A percentile compares a stretch with the other conserved stretches of the same genome.
phyloP scores from a whole-genome alignment of 352 stramenopile species.

The Phytophthora pseudosyringae region DNA sequence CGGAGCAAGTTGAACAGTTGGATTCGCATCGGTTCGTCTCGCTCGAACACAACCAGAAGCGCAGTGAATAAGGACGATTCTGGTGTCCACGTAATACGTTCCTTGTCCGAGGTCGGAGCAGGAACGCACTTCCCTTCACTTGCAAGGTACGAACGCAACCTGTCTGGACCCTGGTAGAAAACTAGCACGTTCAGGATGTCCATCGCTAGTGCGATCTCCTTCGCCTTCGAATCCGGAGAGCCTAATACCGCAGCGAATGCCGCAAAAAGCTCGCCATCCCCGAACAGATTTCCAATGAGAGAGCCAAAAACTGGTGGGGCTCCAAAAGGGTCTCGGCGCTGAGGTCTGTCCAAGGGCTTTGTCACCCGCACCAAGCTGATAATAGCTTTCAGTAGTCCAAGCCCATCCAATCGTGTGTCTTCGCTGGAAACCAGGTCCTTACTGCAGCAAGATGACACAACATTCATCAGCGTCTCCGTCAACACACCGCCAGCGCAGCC shows the following conservation, averaged over 20 bases:
- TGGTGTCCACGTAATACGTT: constrained; percentile 65
- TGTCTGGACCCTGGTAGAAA: constrained; percentile 76
- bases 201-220: constrained; percentile 58
- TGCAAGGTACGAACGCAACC: constrained; percentile 66
- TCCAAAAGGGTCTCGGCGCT: constrained; percentile 65
- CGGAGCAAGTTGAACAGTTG: constrained; percentile 73
- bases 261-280: constrained; percentile 66
- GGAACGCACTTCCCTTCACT: constrained; percentile 75
- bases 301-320: constrained; percentile 62
- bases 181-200: constrained; percentile 79
- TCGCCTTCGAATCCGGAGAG: constrained; percentile 44
- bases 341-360: constrained; percentile 65
- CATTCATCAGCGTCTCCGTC: constrained; percentile 14
- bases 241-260: constrained; percentile 60
- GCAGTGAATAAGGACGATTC: constrained; percentile 79
- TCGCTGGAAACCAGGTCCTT: constrained; percentile 53
- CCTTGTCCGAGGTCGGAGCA: constrained; percentile 63
- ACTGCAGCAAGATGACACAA: constrained; percentile 26
- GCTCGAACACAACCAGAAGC: constrained; percentile 73
- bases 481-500: background rate
- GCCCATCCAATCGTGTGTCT: constrained; percentile 51
- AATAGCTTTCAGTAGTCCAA: constrained; percentile 75
- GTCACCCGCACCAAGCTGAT: constrained; percentile 72
- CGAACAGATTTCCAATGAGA: constrained; percentile 73
- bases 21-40: constrained; percentile 62